A percentile compares a stretch with the other conserved stretches of the same genome.
phyloP scores from a whole-genome alignment of 441 rosid species.

The Corymbia citriodora region DNA sequence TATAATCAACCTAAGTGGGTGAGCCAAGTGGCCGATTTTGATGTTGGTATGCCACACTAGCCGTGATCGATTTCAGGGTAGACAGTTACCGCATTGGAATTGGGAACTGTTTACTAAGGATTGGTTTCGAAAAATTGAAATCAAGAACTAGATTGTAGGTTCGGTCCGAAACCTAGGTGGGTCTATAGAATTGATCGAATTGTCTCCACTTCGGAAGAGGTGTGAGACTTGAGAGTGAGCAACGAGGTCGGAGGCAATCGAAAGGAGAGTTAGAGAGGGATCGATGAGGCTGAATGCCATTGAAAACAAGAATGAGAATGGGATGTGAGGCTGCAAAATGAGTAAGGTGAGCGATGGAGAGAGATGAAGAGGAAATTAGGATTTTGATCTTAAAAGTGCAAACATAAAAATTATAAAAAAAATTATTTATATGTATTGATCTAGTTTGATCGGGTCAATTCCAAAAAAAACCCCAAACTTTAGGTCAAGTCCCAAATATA shows the following conservation, averaged over 20 bases:
- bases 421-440: too few relatives aligned
- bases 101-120: rapidly evolving
- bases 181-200: background rate
- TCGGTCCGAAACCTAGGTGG: rapidly evolving
- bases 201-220: rapidly evolving
- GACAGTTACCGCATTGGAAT: background rate
- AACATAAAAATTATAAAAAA: background rate
- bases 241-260: background rate
- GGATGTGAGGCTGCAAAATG: background rate
- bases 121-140: background rate
- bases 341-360: background rate
- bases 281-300: rapidly evolving
- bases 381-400: background rate
- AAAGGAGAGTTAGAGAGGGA: background rate
- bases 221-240: too few relatives aligned
- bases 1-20: background rate
- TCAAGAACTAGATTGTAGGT: rapidly evolving
- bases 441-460: rapidly evolving
- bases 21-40: background rate
- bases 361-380: background rate
- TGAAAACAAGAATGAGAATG: background rate
- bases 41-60: background rate
- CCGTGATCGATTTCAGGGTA: background rate
- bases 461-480: too few relatives aligned
- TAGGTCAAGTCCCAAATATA: too few relatives aligned